Conservation (phyloP, 169 alveolate species). For the Cytauxzoon felis region DNA sequence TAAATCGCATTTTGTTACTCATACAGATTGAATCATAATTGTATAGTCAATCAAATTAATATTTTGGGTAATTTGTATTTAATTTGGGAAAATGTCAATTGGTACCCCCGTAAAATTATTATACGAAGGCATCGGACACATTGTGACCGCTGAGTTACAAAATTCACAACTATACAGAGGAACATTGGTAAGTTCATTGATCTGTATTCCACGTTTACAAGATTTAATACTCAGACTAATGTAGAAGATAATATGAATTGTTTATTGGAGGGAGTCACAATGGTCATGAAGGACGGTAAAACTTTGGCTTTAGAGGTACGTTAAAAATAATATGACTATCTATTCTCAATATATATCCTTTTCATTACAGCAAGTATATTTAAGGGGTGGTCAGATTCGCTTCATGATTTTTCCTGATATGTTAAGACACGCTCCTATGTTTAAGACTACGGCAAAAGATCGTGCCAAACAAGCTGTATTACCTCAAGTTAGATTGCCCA, state of each 20-base stretch:
- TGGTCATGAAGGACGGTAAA: constrained; percentile 95
- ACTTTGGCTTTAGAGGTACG: constrained; percentile 84
- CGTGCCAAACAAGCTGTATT: constrained; percentile 45
- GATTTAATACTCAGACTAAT: constrained; percentile 54
- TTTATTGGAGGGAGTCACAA: constrained; percentile 93
- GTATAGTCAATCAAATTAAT: too few species aligned
- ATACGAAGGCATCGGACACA: constrained; percentile 98
- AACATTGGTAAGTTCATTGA: constrained; percentile 86
- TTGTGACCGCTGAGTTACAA: constrained; percentile 95
- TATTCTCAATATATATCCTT: background rate
- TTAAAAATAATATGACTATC: too few species aligned
- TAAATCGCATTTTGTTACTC: too few species aligned
- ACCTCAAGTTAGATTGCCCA: constrained; percentile 29
- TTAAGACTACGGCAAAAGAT: constrained; percentile 78
- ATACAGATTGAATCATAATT: too few species aligned
- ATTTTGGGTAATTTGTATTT: too few species aligned
- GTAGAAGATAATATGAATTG: constrained; percentile 98
- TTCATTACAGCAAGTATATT: constrained; percentile 78
- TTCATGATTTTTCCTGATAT: constrained; percentile 96
- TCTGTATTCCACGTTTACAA: background rate
- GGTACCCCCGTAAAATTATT: constrained; percentile 96
- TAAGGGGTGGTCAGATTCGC: constrained; percentile 93
- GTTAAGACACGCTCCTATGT: constrained; percentile 99
- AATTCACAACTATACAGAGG: constrained; percentile 94
- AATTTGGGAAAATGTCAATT: constrained; percentile 80